Base-by-base conservation (phyloP, 2,329 filamentous ascomycete species). In the Alternaria arbusti region DNA sequence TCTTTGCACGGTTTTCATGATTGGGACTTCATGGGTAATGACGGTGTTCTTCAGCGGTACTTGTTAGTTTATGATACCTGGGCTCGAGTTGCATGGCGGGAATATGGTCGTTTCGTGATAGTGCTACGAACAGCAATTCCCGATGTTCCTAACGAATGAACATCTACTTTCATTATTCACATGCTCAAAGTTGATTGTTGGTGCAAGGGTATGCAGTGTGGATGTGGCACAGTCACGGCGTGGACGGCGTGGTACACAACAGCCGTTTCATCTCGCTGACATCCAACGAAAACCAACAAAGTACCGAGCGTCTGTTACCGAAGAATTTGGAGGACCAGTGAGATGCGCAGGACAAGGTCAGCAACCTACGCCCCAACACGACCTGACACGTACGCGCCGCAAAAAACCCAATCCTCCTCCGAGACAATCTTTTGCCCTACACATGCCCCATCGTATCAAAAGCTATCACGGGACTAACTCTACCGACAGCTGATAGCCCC, bases 1-100 rank as follows among this genome's bases (percentile, higher is more conserved):
- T 50, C 28, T 11, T 30, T 25, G 54, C 43, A 59, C 15, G n/a
- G 61, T 45, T 36, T 60, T 56, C 60, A 59, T 54, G 54, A 65
- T 32, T 56, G 62, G 49, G 45, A 22, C 61, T 63, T 32, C 3
- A 59, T 36, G 56, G 60, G 43, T 67, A 57, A 64, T 55, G 59
- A 55, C 58, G 28, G 64, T 64, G 60, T 25, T 25, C 32, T 66
- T 57, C 64, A 52, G 58, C 45, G 50, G 54, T 59, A 54, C 50
- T 47, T 63, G 49, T 63, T 59, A 62, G 46, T 66, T 66, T 66
- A 68, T 66, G 66, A 76, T 74, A 71, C 64, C 64, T 70, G 43
- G 51, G 57, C 54, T 49, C 47, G 59, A 64, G 55, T 59, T 61
- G 63, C 47, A 61, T 45, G 28, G 40, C 57, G 73, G 64, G 57